phyloP scores from a whole-genome alignment of 371 early-diverging fungal species.

The Entomophthora muscae region DNA sequence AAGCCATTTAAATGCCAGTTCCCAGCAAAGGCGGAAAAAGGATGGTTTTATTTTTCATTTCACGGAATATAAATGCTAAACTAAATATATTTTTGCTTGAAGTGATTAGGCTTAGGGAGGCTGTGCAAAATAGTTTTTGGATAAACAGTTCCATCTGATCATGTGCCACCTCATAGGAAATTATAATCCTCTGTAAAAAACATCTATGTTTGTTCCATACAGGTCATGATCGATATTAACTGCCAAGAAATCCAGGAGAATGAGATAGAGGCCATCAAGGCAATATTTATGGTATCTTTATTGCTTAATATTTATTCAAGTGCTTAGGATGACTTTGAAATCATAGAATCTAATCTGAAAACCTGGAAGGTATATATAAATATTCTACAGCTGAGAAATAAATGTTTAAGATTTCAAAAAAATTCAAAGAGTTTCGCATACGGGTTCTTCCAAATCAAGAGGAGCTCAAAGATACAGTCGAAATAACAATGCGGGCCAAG shows the following conservation, averaged over 20 bases:
- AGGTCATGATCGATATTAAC: slow-evolving; percentile 2
- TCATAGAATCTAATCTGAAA: neutral
- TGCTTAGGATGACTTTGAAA: slow-evolving; percentile 5
- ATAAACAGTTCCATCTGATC: no score
- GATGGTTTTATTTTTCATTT: no score
- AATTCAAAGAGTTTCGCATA: slow-evolving; percentile 1
- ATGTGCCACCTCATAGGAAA: no score
- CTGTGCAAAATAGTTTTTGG: no score
- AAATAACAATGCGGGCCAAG: neutral
- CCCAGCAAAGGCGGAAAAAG: no score
- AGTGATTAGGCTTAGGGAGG: no score
- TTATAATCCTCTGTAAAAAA: no score
- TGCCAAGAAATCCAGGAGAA: slow-evolving; percentile 5
- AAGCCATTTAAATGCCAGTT: no score
- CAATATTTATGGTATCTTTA: slow-evolving; percentile 5
- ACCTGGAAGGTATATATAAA: slow-evolving; percentile 2
- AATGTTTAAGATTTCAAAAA: slow-evolving; percentile 3
- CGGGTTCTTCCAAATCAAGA: neutral
- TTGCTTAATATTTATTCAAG: neutral
- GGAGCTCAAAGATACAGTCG: neutral
- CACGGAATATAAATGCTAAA: no score
- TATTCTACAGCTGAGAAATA: no score
- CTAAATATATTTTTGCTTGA: no score
- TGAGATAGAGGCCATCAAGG: slow-evolving; percentile 7
- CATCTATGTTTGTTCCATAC: no score